Base-by-base conservation (phyloP, 164 flowering plant species). In the Houttuynia cordata region DNA sequence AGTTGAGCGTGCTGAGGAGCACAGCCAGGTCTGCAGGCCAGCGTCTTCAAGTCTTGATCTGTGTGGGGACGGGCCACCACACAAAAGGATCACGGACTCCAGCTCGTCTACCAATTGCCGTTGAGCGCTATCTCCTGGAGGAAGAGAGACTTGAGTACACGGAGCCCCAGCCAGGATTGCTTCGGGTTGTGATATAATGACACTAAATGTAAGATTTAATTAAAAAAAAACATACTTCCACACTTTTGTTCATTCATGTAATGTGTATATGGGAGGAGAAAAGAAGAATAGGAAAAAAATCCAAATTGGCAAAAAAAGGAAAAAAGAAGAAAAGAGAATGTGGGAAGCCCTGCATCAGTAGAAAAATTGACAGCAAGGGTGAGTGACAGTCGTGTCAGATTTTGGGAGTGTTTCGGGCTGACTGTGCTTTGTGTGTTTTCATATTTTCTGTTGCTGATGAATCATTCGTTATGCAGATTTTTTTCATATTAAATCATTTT, bases 61-160 rank as follows among this genome's bases (percentile, higher is more conserved):
- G 96, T 67, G 95, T 94, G 18, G 97, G 99, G 37, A 93, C 95
- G 10, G 97, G 96, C 21, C 99, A 93, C 73, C 99, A 91, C 74
- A 94, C 99, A 9, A 75, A 84, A 69, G 99, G 97, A 19, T 70
- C 96, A 40, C 86, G 95, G 41, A 81, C 97, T 23, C 95, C 91
- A 0, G 93, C 92, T 8, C 78, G 96, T 64, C 88, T 94, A 34
- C 99, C 99, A 1, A 68, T 83, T 56, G 93, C 96, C 22, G 84
- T 94, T 22, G 88, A 88, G 75, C 82, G 83, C 34, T 91, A 85
- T 70, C 79, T 91, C 60, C 84, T 88, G 54, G 93, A 88, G 64
- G 96, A 87, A 53, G 91, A 92, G 67, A 86, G 91, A 60, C 89
- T 94, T 10, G 91, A 91, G 47, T 94, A 65, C 76, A 68, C 81